These are phyloP conservation scores for Spiromastix sp. DNA, from an alignment of 2,329 filamentous ascomycete species.

Conservation along the genomic window DNA sequence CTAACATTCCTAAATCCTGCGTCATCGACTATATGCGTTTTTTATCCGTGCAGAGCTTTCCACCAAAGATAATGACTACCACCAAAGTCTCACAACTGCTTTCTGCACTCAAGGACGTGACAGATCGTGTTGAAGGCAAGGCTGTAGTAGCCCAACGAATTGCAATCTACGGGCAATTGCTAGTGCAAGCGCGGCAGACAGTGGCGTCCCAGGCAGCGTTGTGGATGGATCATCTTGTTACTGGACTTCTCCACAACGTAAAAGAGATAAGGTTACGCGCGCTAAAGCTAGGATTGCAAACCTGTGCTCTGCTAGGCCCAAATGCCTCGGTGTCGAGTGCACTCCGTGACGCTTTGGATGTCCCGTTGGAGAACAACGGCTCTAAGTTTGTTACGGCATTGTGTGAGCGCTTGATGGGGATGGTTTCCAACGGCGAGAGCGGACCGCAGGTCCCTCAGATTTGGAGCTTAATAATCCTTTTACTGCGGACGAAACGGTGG, in stretches of 20 bases:
- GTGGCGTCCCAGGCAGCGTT: constrained; percentile 61
- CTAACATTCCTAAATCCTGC: constrained; percentile 61
- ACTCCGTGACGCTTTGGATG: constrained; percentile 45
- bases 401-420: constrained; percentile 53
- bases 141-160: constrained; percentile 69
- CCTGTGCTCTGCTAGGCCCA: constrained; percentile 57
- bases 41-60: constrained; percentile 70
- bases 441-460: constrained; percentile 67
- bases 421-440: constrained; percentile 52
- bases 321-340: constrained; percentile 58
- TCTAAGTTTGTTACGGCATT: constrained; percentile 61
- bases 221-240: constrained; percentile 76
- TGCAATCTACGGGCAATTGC: constrained; percentile 65
- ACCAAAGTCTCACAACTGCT: constrained; percentile 63
- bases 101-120: constrained; percentile 58
- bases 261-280: constrained; percentile 68
- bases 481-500: constrained; percentile 55
- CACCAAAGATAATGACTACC: constrained; percentile 60
- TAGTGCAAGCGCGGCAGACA: constrained; percentile 57
- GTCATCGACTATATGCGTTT: constrained; percentile 71
- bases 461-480: constrained; percentile 73
- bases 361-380: constrained; percentile 40
- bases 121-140: constrained; percentile 65
- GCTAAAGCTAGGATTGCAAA: constrained; percentile 62
- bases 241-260: constrained; percentile 67